Conservation (phyloP, 116 monocot species). For the Trichopus zeylanicus region DNA sequence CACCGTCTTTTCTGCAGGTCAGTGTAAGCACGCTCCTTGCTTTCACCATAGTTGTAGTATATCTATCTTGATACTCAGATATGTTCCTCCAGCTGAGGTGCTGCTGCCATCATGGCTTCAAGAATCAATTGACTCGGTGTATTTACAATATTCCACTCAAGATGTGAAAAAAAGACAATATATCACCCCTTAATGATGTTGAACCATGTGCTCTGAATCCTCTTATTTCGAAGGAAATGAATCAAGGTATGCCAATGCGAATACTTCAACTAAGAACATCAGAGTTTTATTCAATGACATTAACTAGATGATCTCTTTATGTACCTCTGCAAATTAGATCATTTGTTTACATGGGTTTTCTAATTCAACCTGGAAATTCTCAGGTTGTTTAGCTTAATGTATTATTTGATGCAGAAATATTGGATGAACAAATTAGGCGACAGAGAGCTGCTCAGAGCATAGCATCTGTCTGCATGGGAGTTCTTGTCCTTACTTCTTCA, state of each 20-base stretch:
- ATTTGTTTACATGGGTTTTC: not conserved
- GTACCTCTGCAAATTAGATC: too few species aligned
- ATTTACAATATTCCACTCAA: conserved; percentile 25
- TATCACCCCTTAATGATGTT: conserved; percentile 12
- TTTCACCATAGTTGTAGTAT: conserved; percentile 90
- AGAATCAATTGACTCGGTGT: conserved; percentile 66
- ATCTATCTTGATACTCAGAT: conserved; percentile 96
- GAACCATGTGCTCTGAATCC: conserved; percentile 37
- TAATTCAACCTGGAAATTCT: not conserved
- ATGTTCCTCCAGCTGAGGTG: conserved; percentile 86
- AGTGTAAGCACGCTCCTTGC: conserved; percentile 99
- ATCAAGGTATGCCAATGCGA: conserved; percentile 25
- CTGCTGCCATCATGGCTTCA: conserved; percentile 73
- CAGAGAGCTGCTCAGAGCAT: conserved; percentile 69
- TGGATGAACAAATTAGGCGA: conserved; percentile 50
- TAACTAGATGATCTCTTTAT: not conserved
- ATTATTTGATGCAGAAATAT: conserved; percentile 35
- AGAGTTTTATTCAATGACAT: not conserved
- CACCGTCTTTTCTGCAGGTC: conserved; percentile 48
- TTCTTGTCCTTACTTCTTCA: conserved; percentile 59
- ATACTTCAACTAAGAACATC: not conserved
- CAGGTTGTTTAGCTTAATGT: not conserved
- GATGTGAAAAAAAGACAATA: too few species aligned
- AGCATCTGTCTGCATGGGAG: conserved; percentile 65
- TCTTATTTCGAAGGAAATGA: conserved; percentile 52